Evolutionary conservation across 2,329 filamentous ascomycete species (phyloP).

Genomic region (Aspergillus neoniger): DNA sequence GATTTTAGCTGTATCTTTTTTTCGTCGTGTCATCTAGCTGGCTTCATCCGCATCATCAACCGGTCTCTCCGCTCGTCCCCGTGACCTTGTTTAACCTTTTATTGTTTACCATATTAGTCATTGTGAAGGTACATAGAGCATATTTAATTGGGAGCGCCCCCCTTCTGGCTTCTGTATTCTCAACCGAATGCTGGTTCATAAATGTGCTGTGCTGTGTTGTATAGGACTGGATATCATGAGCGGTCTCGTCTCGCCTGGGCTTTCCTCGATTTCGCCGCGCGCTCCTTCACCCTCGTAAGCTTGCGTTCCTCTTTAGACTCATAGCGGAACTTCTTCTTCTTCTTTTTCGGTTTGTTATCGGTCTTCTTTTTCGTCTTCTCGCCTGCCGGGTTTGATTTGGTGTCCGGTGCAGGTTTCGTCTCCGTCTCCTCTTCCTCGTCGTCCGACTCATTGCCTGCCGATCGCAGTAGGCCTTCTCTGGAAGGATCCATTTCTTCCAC

Average conservation of each 20-base stretch:
- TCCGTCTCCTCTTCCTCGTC: constrained; percentile 32
- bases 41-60: constrained; percentile 15
- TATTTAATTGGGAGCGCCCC: constrained; percentile 13
- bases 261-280: constrained; percentile 68
- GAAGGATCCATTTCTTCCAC: constrained; percentile 84
- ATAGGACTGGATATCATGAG: constrained; percentile 24
- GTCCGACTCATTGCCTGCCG: constrained; percentile 36
- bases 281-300: constrained; percentile 61
- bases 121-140: constrained; percentile 19
- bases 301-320: constrained; percentile 83
- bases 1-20: constrained; percentile 20
- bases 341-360: constrained; percentile 66
- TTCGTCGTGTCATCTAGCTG: constrained; percentile 19
- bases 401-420: constrained; percentile 33
- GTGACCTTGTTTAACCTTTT: constrained; percentile 17
- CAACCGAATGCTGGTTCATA: constrained; percentile 5
- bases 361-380: constrained; percentile 52
- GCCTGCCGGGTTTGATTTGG: constrained; percentile 38
- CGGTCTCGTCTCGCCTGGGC: constrained; percentile 58
- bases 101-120: constrained; percentile 13
- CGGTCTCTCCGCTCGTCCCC: constrained; percentile 18
- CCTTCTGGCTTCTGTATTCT: constrained; percentile 1
- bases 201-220: background rate
- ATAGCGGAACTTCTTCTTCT: constrained; percentile 90
- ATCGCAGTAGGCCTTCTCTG: constrained; percentile 68